Conservation (phyloP, 2,329 filamentous ascomycete species). For the Sclerotinia spermophila region DNA sequence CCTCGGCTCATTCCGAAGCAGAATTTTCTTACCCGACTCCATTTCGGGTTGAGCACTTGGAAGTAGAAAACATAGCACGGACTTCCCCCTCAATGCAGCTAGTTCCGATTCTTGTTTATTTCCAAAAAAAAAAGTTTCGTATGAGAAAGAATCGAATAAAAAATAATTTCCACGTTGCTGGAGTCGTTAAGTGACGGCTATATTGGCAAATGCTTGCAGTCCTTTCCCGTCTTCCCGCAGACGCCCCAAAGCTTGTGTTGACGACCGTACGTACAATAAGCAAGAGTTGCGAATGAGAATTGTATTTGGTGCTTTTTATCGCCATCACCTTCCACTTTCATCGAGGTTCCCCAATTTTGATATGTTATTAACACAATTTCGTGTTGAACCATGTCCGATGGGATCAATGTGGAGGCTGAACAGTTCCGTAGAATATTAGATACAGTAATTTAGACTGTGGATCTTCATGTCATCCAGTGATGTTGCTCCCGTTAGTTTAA, state of each 20-base stretch:
- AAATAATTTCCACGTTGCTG: background rate
- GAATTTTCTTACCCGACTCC: background rate
- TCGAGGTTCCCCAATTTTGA: slow-evolving; percentile 3
- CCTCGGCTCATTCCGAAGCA: background rate
- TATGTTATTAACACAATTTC: background rate
- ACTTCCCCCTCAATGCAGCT: background rate
- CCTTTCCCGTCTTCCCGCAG: background rate
- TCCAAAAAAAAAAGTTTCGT: background rate
- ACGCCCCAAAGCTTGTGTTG: slow-evolving; percentile 6
- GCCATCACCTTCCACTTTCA: slow-evolving; percentile 4
- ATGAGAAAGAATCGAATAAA: background rate
- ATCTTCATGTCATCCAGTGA: background rate
- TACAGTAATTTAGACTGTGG: background rate
- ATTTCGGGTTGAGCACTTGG: background rate
- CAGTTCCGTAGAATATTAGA: background rate
- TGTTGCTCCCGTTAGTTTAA: background rate
- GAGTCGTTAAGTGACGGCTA: background rate
- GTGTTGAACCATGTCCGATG: background rate
- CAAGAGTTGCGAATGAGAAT: background rate
- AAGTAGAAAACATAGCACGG: background rate
- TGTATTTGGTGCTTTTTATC: background rate
- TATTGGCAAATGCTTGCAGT: background rate
- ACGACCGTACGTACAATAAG: background rate
- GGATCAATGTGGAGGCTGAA: slow-evolving; percentile 1
- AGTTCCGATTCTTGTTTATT: background rate